These are phyloP conservation scores for Parastagonospora nodorum DNA, from an alignment of 2,329 filamentous ascomycete genomes.

Conservation along the genomic window DNA sequence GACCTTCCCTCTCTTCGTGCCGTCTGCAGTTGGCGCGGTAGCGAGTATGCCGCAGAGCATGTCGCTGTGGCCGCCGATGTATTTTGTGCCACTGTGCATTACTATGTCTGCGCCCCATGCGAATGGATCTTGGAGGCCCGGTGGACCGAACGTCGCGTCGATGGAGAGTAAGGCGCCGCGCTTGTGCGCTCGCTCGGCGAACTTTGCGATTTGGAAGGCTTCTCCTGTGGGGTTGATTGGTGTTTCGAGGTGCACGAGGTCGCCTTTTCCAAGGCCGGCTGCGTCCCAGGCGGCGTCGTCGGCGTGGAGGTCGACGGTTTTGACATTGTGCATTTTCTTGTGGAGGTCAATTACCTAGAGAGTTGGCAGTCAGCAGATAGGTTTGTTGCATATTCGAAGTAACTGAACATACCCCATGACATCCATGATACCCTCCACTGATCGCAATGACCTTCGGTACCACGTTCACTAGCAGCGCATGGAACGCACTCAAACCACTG, in stretches of 20 bases:
- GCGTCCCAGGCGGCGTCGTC: constrained; percentile 61
- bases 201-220: constrained; percentile 73
- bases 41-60: constrained; percentile 85
- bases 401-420: constrained; percentile 66
- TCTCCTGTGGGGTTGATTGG: constrained; percentile 90
- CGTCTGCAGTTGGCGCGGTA: constrained; percentile 53
- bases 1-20: constrained; percentile 45
- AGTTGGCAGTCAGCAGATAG: background rate
- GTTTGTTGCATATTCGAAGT: background rate
- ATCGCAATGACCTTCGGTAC: constrained; percentile 86
- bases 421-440: constrained; percentile 88
- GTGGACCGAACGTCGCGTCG: constrained; percentile 91
- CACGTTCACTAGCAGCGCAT: constrained; percentile 81
- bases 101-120: constrained; percentile 79
- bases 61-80: constrained; percentile 93
- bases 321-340: constrained; percentile 74
- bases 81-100: constrained; percentile 95
- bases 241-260: constrained; percentile 90
- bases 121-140: constrained; percentile 87
- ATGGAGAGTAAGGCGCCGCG: constrained; percentile 79
- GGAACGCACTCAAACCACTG: constrained; percentile 85
- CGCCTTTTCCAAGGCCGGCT: constrained; percentile 72
- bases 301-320: constrained; percentile 68
- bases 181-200: constrained; percentile 72
- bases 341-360: constrained; percentile 67